Base-by-base conservation (phyloP, 345 rosid species). In the Nasturtium officinale region DNA sequence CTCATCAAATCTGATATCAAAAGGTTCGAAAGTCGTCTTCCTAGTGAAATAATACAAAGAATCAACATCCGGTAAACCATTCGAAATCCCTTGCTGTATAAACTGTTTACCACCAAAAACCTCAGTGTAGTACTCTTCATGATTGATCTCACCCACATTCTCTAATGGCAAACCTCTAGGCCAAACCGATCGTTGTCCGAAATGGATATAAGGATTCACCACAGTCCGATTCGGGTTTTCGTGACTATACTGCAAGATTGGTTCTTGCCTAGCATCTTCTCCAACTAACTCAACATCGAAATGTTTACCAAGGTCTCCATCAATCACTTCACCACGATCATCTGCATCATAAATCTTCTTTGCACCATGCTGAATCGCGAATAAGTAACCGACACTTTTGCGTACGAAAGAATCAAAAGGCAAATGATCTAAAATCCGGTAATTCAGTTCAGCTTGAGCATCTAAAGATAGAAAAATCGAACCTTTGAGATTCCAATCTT, bases 181-280 rank as follows among this genome's bases (percentile, higher is more conserved):
- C 98, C 98, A 94, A 77, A 94, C 92, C 0, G 98, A 85, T 57
- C 98, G 70, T 76, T 94, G 97, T n/a, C 97, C 98, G 6, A 94
- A 94, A 83, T 94, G 98, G 32, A 94, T 80, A 54, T 91, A 94
- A 12, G 98, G 98, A 77, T 94, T 94, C 21, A 87, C 87, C 17
- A 94, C 85, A 62, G 89, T 86, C 67, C 92, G 81, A 69, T 94
- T 88, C 4, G 84, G 86, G 63, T 88, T 84, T n/a, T 91, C 91
- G 55, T 94, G 98, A 70, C 91, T 87, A 58, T 94, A 94, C 76
- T 94, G 98, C 82, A 94, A 80, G 46, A 94, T 58, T 28, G 79
- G 59, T 42, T 89, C 96, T 78, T 91, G 96, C 82, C 91, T 85
- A 54, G 98, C 96, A 37, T 84, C 85, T 70, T 91, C 96, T 7